Evolutionary conservation across 768 basidiomycete genomes (phyloP).

Genomic region (Pleurotus citrinopileatus): DNA sequence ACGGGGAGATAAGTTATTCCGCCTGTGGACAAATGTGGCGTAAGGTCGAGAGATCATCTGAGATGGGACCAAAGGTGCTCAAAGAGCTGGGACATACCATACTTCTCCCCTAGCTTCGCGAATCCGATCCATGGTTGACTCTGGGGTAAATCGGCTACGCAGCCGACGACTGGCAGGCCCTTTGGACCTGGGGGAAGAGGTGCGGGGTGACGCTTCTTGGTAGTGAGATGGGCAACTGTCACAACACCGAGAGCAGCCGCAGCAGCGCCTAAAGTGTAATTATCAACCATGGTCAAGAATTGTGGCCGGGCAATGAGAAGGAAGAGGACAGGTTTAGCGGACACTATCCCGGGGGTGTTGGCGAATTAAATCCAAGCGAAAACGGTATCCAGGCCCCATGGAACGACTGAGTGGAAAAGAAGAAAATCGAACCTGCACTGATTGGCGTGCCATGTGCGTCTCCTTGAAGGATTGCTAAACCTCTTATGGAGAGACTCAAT

Average conservation of each 20-base stretch:
- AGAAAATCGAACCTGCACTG: too few species aligned
- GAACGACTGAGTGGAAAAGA: too few species aligned
- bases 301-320: not conserved
- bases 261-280: slow-evolving; percentile 3
- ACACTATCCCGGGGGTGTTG: too few species aligned
- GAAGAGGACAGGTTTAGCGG: not conserved
- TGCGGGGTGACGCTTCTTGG: slow-evolving; percentile 5
- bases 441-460: too few species aligned
- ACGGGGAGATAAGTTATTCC: slow-evolving; percentile 29
- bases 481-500: too few species aligned
- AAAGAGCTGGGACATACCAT: slow-evolving; percentile 2
- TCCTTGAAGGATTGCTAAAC: too few species aligned
- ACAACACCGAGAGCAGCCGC: not conserved
- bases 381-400: not conserved
- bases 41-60: too few species aligned
- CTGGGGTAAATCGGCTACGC: slow-evolving; percentile 49
- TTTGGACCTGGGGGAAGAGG: slow-evolving; percentile 51
- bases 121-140: slow-evolving; percentile 51
- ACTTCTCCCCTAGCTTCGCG: slow-evolving; percentile 38
- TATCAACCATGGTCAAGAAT: not conserved
- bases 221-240: not conserved
- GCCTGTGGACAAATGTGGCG: slow-evolving; percentile 18
- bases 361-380: too few species aligned
- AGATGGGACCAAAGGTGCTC: too few species aligned
- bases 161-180: slow-evolving; percentile 53